Percentiles rank a stretch among this genome's conserved stretches.
Conservation (phyloP, 306 rosid genomes). For the Corylus avellana region DNA sequence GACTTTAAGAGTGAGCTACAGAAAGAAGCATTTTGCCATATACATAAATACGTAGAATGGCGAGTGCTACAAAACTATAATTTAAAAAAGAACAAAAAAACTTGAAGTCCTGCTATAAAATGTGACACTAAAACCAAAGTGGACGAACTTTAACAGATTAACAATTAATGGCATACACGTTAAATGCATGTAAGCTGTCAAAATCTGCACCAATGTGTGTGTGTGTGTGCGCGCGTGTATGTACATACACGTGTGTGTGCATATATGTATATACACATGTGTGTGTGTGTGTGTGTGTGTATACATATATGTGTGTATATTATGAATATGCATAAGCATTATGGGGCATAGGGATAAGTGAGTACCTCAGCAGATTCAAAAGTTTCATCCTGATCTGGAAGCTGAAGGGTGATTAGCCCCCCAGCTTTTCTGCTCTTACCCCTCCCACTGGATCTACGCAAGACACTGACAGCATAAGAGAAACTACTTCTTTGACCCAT, state of each 20-base stretch:
- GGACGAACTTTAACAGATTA: not conserved
- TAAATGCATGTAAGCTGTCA: not conserved
- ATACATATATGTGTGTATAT: too few relatives aligned
- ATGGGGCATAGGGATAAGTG: slow-evolving; percentile 25
- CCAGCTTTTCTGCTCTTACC: slow-evolving; percentile 94
- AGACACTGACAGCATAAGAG: slow-evolving; percentile 67
- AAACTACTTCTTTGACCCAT: slow-evolving; percentile 56
- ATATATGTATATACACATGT: too few relatives aligned
- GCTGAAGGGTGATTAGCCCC: slow-evolving; percentile 84
- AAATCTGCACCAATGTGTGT: not conserved
- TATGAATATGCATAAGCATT: not conserved
- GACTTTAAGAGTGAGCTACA: not conserved
- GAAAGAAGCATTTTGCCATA: not conserved
- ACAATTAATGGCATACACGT: not conserved
- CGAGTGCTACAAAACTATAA: not conserved
- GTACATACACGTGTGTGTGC: too few relatives aligned
- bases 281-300: too few relatives aligned
- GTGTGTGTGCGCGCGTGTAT: too few relatives aligned
- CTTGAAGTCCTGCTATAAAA: not conserved
- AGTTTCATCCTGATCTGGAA: slow-evolving; percentile 68
- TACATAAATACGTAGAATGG: not conserved
- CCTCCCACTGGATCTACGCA: slow-evolving; percentile 93
- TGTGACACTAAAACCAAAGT: not conserved
- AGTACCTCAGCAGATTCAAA: slow-evolving; percentile 78
- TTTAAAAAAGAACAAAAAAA: not conserved